Evolutionary conservation across 2,329 filamentous ascomycete genomes (phyloP), one percentile per base, ranked within the genome.

Genomic region (Scedosporium aurantiacum): DNA sequence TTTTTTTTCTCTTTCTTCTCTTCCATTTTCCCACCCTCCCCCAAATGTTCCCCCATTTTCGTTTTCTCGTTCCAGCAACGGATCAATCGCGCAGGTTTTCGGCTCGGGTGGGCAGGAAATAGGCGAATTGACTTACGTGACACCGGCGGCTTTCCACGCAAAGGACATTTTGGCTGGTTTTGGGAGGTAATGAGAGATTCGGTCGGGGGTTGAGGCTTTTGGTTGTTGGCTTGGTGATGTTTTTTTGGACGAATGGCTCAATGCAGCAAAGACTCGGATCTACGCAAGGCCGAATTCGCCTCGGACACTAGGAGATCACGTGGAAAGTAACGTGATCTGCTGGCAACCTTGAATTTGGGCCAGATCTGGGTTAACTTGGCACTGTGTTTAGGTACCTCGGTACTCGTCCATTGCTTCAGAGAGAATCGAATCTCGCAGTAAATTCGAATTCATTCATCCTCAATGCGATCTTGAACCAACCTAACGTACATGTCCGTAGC

Each of bases 121-220:
- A 12, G 57, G 25, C 21, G 47, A 27, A 68, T 64, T 65, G 64
- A 83, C 90, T 77, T 89, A 96, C 92, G 87, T 95, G 75, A 97
- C 83, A 79, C 94, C 94, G 76, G 94, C 90, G 74, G 92, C 86
- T 89, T 97, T 97, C 94, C 93, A 99, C 75, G 92, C 90, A 82
- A 92, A 93, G 80, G 89, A 83, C 94, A 97, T 99, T 81, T 84
- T 90, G 84, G 75, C 75, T 66, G 4, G 47, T 10, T 23, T 52
- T 7, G 50, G 43, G 28, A 58, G 32, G 32, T 25, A 14, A 23
- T 21, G 54, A 32, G 45, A 32, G 45, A 21, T 23, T 60, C 28
- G 32, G 47, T 60, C 37, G 45, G 27, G 27, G 57, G 57, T 59
- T 45, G 57, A 50, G 47, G 58, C 27, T 21, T 32, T 56, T 43